phyloP scores from a whole-genome alignment of 2,329 filamentous ascomycete genomes.

The Xylariaceae sp. region DNA sequence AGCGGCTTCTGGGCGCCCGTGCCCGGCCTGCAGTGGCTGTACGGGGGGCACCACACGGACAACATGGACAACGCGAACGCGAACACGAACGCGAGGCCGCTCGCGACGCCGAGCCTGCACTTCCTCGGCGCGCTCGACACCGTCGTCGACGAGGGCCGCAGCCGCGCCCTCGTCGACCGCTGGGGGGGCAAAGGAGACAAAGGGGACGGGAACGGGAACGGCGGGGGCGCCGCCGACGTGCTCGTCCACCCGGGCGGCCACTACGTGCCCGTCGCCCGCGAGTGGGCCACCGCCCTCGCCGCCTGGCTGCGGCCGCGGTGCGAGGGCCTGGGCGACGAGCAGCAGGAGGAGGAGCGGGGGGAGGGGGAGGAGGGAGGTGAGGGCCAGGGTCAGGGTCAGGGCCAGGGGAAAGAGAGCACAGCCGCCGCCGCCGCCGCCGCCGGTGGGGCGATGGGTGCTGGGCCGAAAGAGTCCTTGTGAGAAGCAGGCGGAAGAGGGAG shows the following conservation, averaged over 20 bases:
- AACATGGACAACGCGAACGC: slow-evolving; percentile 37
- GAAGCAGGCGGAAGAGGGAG: slow-evolving; percentile 1
- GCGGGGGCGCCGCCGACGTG: slow-evolving; percentile 41
- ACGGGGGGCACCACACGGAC: no score
- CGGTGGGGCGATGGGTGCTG: no score
- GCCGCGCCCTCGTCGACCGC: slow-evolving; percentile 57
- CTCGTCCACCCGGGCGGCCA: slow-evolving; percentile 81
- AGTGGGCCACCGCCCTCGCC: slow-evolving; percentile 69
- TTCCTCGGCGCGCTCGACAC: slow-evolving; percentile 78
- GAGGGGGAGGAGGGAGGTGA: slow-evolving; percentile 17
- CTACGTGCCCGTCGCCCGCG: slow-evolving; percentile 76
- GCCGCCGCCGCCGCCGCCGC: no score
- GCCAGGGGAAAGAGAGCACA: no score
- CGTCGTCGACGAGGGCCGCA: slow-evolving; percentile 74
- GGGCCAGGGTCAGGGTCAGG: no score
- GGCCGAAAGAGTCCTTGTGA: slow-evolving; percentile 12
- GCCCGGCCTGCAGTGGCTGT: slow-evolving; percentile 22
- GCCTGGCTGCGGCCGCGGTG: slow-evolving; percentile 37
- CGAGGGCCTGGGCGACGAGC: slow-evolving; percentile 9
- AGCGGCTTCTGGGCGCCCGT: slow-evolving; percentile 53
- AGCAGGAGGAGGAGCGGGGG: slow-evolving; percentile 2
- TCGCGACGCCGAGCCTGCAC: slow-evolving; percentile 72
- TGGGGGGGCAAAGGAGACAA: no score
- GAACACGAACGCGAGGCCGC: slow-evolving; percentile 21
- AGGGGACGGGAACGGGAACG: no score